phyloP scores from a whole-genome alignment of 164 flowering plant genomes.

The Kalanchoe fedtschenkoi region DNA sequence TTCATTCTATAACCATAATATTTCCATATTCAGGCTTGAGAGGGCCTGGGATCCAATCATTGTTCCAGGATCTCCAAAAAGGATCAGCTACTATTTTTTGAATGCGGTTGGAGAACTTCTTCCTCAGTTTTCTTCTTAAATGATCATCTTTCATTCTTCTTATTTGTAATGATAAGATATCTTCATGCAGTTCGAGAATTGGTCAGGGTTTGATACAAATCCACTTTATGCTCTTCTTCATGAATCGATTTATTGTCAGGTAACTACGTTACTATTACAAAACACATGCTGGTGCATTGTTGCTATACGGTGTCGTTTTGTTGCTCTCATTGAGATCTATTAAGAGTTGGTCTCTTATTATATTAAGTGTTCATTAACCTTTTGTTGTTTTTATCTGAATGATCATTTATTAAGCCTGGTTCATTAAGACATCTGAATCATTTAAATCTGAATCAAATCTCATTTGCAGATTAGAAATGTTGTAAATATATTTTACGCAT shows the following conservation, averaged over 20 bases:
- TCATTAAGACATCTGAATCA: too few relatives aligned
- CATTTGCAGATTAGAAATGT: too few relatives aligned
- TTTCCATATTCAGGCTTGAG: slow-evolving; percentile 56
- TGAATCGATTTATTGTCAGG: slow-evolving; percentile 91
- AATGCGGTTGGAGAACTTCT: slow-evolving; percentile 51
- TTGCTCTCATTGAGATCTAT: too few relatives aligned
- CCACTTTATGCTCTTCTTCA: slow-evolving; percentile 87
- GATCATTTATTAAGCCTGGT: too few relatives aligned
- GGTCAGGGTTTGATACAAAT: slow-evolving; percentile 55
- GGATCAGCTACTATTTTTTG: slow-evolving; percentile 67
- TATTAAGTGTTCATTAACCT: too few relatives aligned
- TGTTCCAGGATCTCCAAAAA: slow-evolving; percentile 58
- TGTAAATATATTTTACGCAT: too few relatives aligned
- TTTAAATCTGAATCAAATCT: too few relatives aligned
- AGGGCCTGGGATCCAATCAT: slow-evolving; percentile 87
- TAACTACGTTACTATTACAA: slow-evolving; percentile 16
- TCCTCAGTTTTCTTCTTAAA: background rate
- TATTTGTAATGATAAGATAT: background rate
- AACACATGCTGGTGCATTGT: background rate
- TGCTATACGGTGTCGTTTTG: too few relatives aligned
- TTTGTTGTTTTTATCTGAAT: too few relatives aligned
- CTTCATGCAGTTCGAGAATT: slow-evolving; percentile 62
- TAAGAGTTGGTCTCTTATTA: too few relatives aligned
- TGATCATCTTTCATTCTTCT: background rate
- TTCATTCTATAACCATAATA: slow-evolving; percentile 5